These are phyloP conservation scores for Chlorella sp. DNA, from an alignment of 139 green algal genomes.

Conservation along the genomic window DNA sequence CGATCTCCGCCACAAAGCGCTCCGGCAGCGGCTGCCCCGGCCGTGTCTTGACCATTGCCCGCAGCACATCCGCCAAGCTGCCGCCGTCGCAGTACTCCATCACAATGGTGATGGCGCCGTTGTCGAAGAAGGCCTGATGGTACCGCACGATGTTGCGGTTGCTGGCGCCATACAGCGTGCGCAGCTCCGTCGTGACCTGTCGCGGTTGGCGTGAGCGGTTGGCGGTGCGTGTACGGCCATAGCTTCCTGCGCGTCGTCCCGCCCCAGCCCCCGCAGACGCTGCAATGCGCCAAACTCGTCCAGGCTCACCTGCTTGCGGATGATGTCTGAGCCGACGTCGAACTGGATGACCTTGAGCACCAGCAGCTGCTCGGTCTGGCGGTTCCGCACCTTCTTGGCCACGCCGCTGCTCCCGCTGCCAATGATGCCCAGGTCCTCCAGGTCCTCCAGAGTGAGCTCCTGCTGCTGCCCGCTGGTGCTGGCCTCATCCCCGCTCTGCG, in stretches of 20 bases:
- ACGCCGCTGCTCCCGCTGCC: conserved; percentile 58
- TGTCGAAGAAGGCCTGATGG: conserved; percentile 45
- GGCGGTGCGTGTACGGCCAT: no score
- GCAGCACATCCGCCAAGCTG: conserved; percentile 67
- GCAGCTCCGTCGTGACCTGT: conserved; percentile 53
- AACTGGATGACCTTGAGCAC: conserved; percentile 66
- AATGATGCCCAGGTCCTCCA: conserved; percentile 47
- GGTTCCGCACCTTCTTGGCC: conserved; percentile 50
- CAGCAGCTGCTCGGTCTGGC: conserved; percentile 24
- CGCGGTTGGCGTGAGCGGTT: no score
- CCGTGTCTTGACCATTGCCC: conserved; percentile 8
- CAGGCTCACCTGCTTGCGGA: conserved; percentile 49
- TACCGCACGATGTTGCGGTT: conserved; percentile 26
- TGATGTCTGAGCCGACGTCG: conserved; percentile 43
- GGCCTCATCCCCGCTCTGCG: conserved; percentile 1
- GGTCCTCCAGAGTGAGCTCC: conserved; percentile 38
- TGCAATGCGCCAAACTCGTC: no score
- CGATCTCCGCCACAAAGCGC: conserved; percentile 41
- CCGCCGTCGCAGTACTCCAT: conserved; percentile 93
- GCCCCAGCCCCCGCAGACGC: no score
- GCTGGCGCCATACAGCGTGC: conserved; percentile 43
- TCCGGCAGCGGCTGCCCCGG: conserved; percentile 24
- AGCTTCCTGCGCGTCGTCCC: no score
- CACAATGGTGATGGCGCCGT: conserved; percentile 68
- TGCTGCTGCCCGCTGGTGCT: conserved; percentile 29